Percentiles rank a stretch among this genome's conserved stretches.
Conservation (phyloP, 129 eudicot species). For the Pittosporum tobira region DNA sequence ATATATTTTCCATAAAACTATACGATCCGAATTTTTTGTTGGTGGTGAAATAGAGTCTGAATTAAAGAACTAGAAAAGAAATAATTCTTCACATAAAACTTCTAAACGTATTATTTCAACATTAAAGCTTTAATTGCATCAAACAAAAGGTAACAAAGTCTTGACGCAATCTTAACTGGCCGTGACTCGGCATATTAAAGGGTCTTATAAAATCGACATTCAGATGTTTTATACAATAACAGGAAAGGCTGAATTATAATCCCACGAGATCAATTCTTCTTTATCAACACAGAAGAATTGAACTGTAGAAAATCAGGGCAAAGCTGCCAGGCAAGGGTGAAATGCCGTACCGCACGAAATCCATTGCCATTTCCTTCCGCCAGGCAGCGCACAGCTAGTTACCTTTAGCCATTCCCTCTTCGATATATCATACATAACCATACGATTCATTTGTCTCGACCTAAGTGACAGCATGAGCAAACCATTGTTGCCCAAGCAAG, state of each 20-base stretch:
- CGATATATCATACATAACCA: conserved; percentile 58
- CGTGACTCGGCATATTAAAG: no score
- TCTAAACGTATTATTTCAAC: conserved; percentile 7
- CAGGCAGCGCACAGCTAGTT: conserved; percentile 70
- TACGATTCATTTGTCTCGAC: conserved; percentile 73
- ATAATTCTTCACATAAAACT: conserved; percentile 12
- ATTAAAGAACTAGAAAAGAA: background rate
- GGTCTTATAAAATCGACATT: no score
- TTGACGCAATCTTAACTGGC: conserved; percentile 4
- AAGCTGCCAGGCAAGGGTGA: conserved; percentile 71
- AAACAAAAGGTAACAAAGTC: conserved; percentile 1
- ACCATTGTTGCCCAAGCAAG: conserved; percentile 89
- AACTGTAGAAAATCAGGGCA: conserved; percentile 25
- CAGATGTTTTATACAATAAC: no score
- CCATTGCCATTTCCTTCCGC: conserved; percentile 78
- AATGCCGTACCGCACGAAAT: conserved; percentile 84
- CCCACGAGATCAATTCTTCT: conserved; percentile 1
- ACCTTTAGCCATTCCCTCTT: conserved; percentile 80
- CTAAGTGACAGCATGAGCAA: conserved; percentile 87
- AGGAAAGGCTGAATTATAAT: conserved; percentile 1
- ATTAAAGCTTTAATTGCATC: conserved; percentile 11
- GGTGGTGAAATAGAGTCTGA: no score
- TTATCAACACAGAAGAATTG: background rate
- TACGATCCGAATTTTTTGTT: no score
- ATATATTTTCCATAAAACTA: no score